Base-by-base conservation (phyloP, 2,329 filamentous ascomycete species). In the Thielaviopsis ethacetica region DNA sequence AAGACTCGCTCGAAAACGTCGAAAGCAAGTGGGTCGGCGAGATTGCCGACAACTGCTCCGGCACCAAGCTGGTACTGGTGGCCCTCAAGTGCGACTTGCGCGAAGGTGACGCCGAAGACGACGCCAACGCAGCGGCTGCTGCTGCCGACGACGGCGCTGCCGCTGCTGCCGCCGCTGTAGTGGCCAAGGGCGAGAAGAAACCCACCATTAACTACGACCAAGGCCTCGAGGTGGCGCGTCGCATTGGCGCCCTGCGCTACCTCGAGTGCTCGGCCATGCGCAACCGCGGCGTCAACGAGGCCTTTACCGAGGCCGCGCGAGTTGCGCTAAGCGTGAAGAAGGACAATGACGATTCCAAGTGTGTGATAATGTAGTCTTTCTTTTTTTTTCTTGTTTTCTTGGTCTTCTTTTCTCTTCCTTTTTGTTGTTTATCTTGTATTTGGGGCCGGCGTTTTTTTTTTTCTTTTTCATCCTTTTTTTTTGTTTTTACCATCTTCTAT, bases 11-110 rank as follows among this genome's bases (percentile, higher is more conserved):
- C 62, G 93, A 98, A 72, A 98, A 98, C 80, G 90, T 98, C 62
- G 90, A 95, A 71, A 91, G 88, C 66, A 98, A 98, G 75, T 98
- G 93, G 93, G 88, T 96, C 5, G 86, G 88, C 63, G 93, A 98
- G 73, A 98, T 98, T 65, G 88, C 91, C 63, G 93, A 98, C 73
- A 96, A 98, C 74, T 97, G 93, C 73, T 89, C 90, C 1, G 88
- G 86, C 61, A 93, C 96, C 63, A 95, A 94, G 72, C 82, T 98
- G 53, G 93, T 98, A 19, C 79, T 98, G 7, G 91, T 96, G 4
- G 93, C 93, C 24, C 80, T 98, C 65, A 98, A 98, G 75, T 98
- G 93, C 75, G 93, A 98, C 73, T 74, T 98, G 67, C 82, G 93
- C 65, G 91, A 96, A 73, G 80, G 82, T 58, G 74, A 75, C 63